Evolutionary conservation across 2,329 filamentous ascomycete species (phyloP).

Genomic region (Coniella lustricola): DNA sequence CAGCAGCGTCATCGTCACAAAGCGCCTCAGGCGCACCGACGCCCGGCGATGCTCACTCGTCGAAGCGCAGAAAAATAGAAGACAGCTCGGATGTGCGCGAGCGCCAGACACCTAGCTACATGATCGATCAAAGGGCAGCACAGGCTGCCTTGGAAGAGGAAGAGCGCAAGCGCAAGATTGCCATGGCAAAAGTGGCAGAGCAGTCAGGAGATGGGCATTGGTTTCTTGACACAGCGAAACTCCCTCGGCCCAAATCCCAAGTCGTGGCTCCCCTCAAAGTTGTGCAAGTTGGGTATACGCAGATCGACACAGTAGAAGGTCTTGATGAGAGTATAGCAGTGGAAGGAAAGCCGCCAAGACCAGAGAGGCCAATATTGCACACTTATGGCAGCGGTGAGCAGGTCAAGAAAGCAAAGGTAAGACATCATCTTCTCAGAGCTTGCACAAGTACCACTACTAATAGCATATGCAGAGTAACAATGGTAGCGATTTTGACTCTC

Average conservation of each 20-base stretch:
- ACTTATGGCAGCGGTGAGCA: conserved; percentile 9
- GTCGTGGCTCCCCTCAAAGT: conserved; percentile 41
- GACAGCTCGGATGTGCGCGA: conserved; percentile 24
- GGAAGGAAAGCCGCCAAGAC: conserved; percentile 23
- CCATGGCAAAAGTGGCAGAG: conserved; percentile 54
- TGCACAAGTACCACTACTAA: conserved; percentile 2
- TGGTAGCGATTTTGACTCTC: conserved; percentile 1
- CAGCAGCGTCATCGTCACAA: conserved; percentile 52
- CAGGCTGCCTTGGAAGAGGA: conserved; percentile 59
- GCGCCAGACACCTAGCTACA: conserved; percentile 27
- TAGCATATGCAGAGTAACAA: conserved; percentile 1
- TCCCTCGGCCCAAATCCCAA: conserved; percentile 10
- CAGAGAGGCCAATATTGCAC: conserved; percentile 10
- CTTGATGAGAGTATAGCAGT: conserved; percentile 16
- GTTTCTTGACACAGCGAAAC: conserved; percentile 53
- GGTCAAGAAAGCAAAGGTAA: conserved; percentile 10
- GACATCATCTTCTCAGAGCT: neutral
- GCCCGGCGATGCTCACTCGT: conserved; percentile 41
- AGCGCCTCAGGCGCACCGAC: conserved; percentile 34
- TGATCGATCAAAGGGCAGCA: conserved; percentile 53
- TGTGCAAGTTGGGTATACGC: conserved; percentile 50
- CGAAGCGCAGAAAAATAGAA: conserved; percentile 57
- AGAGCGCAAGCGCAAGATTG: conserved; percentile 56
- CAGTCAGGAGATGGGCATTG: conserved; percentile 66
- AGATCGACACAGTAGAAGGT: conserved; percentile 33